Evolutionary conservation across 768 basidiomycete species (phyloP).

Genomic region (Lactifluus echinatus): DNA sequence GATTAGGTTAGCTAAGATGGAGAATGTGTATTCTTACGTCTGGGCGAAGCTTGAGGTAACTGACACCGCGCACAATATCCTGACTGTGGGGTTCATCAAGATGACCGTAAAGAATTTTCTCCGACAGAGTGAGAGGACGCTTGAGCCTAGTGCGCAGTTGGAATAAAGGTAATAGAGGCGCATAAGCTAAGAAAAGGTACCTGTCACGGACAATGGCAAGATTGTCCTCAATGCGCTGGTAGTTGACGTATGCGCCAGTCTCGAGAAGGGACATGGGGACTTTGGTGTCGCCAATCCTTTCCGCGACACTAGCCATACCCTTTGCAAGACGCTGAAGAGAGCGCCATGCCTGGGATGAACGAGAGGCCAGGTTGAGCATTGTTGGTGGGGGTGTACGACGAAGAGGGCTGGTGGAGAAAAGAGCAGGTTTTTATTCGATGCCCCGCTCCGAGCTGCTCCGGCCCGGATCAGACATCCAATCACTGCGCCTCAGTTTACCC

Average conservation of each 20-base stretch:
- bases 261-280: conserved; percentile 85
- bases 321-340: conserved; percentile 17
- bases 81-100: conserved; percentile 89
- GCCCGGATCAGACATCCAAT: conserved; percentile 13
- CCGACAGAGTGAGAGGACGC: conserved; percentile 87
- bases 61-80: conserved; percentile 84
- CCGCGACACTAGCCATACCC: conserved; percentile 73
- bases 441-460: conserved; percentile 6
- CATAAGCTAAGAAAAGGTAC: conserved; percentile 31
- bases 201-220: conserved; percentile 78
- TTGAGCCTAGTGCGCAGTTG: conserved; percentile 47
- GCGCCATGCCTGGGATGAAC: conserved; percentile 20
- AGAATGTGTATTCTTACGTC: conserved; percentile 55
- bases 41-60: conserved; percentile 95
- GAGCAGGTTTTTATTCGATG: neutral
- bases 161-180: neutral
- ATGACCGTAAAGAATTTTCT: conserved; percentile 98
- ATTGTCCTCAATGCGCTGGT: conserved; percentile 97
- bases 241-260: conserved; percentile 80
- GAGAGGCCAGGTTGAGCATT: conserved; percentile 20
- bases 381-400: conserved; percentile 7
- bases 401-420: neutral
- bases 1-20: conserved; percentile 13
- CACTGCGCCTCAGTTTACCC: neutral
- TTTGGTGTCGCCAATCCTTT: conserved; percentile 80